Conservation (phyloP, 1,284 basidiomycete genomes). For the Apiotrichum siamense region DNA sequence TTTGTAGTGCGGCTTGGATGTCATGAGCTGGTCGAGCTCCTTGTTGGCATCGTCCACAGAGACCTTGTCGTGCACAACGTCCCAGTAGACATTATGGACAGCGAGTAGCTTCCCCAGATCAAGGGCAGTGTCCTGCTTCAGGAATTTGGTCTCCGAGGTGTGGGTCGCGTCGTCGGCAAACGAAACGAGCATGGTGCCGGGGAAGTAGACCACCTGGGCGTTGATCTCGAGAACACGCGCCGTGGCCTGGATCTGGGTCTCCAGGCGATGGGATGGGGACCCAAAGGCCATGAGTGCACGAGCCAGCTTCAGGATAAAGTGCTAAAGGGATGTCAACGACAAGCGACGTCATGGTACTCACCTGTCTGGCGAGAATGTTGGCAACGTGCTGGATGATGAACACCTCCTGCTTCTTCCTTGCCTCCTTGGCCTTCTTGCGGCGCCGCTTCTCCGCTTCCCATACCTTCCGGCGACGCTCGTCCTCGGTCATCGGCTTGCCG, state of each 20-base stretch:
- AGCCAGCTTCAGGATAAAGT: constrained; percentile 82
- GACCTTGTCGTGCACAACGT: constrained; percentile 79
- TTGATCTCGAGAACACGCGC: constrained; percentile 78
- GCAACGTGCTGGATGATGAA: constrained; percentile 87
- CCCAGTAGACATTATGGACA: constrained; percentile 75
- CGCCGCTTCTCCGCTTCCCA: constrained; percentile 53
- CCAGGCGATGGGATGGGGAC: constrained; percentile 80
- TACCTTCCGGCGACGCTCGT: constrained; percentile 49
- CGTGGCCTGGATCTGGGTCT: constrained; percentile 78
- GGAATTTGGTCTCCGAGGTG: constrained; percentile 79
- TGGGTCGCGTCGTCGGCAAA: constrained; percentile 81
- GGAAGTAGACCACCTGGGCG: constrained; percentile 78
- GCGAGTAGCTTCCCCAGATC: constrained; percentile 72
- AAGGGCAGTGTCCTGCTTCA: constrained; percentile 66
- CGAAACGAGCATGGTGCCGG: constrained; percentile 71
- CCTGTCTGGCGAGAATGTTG: constrained; percentile 76
- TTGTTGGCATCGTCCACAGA: constrained; percentile 71
- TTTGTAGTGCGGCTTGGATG: constrained; percentile 56
- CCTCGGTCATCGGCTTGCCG: constrained; percentile 32
- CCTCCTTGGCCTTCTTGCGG: constrained; percentile 52
- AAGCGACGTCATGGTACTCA: too few species aligned
- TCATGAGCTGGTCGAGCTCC: constrained; percentile 72
- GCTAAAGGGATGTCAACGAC: too few species aligned
- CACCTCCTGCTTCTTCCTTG: constrained; percentile 68
- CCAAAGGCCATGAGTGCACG: constrained; percentile 94